These are phyloP conservation scores for Globisporangium canariense DNA, from an alignment of 352 stramenopile species.

Conservation along the genomic window DNA sequence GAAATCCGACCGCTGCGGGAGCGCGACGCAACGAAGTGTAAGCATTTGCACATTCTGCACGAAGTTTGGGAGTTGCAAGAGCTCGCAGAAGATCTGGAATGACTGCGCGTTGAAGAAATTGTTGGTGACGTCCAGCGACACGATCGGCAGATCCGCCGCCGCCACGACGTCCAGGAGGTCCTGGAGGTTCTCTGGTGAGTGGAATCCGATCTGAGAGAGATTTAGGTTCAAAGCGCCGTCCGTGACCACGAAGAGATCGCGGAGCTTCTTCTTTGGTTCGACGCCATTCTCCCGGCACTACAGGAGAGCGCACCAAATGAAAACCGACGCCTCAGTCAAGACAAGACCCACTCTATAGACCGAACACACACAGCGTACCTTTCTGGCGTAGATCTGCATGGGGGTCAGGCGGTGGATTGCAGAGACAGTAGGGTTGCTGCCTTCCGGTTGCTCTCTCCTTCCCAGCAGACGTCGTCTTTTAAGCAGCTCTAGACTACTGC, in stretches of 20 bases:
- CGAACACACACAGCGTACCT: conserved; percentile 23
- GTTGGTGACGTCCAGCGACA: conserved; percentile 49
- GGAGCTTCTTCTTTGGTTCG: conserved; percentile 36
- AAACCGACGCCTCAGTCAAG: background rate
- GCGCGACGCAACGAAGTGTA: conserved; percentile 40
- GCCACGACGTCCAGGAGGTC: conserved; percentile 48
- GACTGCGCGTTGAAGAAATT: conserved; percentile 59
- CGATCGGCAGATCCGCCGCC: conserved; percentile 30
- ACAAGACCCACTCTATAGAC: background rate
- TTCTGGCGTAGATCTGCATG: conserved; percentile 36
- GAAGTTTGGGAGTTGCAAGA: conserved; percentile 36
- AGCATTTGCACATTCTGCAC: conserved; percentile 33
- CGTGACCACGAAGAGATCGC: conserved; percentile 34
- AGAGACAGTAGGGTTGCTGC: background rate
- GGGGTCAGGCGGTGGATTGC: conserved; percentile 15
- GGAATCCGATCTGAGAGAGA: conserved; percentile 49
- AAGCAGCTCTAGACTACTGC: conserved; percentile 4
- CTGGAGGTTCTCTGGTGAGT: conserved; percentile 46
- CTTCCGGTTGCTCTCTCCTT: background rate
- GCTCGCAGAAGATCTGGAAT: conserved; percentile 44
- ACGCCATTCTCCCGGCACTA: conserved; percentile 45
- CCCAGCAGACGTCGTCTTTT: conserved; percentile 27
- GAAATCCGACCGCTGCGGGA: conserved; percentile 50
- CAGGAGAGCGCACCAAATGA: background rate
- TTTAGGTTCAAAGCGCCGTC: conserved; percentile 40